A percentile compares a stretch with the other conserved stretches of the same genome.
These are phyloP conservation scores for Epichloe gansuensis DNA, from an alignment of 2,329 filamentous ascomycete species.

Conservation along the genomic window DNA sequence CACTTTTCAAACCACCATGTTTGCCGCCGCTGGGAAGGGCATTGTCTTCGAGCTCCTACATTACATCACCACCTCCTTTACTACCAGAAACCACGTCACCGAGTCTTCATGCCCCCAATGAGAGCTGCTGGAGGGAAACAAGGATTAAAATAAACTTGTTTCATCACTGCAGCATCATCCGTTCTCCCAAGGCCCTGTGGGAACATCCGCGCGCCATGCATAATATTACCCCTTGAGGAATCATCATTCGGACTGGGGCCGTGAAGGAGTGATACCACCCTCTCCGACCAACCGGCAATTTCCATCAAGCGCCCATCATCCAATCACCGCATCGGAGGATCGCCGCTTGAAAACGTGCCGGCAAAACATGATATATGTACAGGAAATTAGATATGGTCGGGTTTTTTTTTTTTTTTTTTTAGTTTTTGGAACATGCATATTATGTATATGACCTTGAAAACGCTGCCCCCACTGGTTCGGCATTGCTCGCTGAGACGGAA, in stretches of 20 bases:
- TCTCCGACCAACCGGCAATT: not conserved
- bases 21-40: not conserved
- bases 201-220: not conserved
- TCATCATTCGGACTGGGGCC: not conserved
- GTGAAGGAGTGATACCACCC: not conserved
- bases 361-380: too few species aligned
- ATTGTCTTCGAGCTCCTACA: not conserved
- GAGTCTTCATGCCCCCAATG: not conserved
- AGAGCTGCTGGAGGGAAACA: not conserved
- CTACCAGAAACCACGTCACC: not conserved
- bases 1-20: not conserved
- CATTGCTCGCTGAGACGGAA: not conserved
- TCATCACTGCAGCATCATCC: not conserved
- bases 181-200: not conserved
- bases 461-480: not conserved
- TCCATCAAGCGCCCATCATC: not conserved
- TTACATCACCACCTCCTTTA: not conserved
- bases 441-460: not conserved
- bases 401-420: too few species aligned
- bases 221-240: not conserved
- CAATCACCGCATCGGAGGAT: not conserved
- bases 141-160: not conserved
- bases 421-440: too few species aligned
- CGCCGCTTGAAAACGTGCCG: not conserved
- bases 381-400: not conserved